phyloP scores from a whole-genome alignment of 176 grass and related monocot species.

The Melocanna baccifera region DNA sequence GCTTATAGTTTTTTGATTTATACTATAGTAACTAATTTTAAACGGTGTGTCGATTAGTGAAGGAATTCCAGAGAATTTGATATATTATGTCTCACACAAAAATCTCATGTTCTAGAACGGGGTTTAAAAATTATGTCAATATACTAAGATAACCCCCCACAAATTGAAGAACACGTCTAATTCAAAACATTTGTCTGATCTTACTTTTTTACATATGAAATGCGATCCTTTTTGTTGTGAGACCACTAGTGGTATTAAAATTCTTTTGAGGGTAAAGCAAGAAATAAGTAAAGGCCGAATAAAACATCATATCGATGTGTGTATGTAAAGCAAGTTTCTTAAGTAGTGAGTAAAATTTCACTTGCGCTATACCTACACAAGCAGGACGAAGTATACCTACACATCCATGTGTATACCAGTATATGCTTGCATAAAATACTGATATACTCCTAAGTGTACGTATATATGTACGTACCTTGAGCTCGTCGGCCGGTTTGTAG shows the following conservation, averaged over 20 bases:
- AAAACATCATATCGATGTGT: neutral
- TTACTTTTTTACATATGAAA: neutral
- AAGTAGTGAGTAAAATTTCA: neutral
- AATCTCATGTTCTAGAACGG: neutral
- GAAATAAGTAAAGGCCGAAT: neutral
- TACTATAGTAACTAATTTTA: no score
- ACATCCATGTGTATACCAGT: no score
- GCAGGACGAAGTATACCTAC: neutral
- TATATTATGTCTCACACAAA: neutral
- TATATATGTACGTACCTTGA: conserved; percentile 53
- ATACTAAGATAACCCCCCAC: neutral
- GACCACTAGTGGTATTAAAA: no score
- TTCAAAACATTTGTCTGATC: neutral
- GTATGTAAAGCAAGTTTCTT: neutral
- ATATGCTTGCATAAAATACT: neutral
- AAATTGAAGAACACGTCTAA: neutral
- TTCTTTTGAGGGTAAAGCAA: neutral
- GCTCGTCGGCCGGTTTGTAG: conserved; percentile 84
- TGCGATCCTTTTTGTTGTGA: neutral
- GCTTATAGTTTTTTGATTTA: no score
- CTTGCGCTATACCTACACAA: neutral
- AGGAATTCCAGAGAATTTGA: neutral
- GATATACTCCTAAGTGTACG: neutral
- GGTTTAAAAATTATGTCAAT: neutral
- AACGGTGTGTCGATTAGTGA: neutral